Conservation (phyloP, 1,284 basidiomycete genomes). For the Malassezia cuniculi region DNA sequence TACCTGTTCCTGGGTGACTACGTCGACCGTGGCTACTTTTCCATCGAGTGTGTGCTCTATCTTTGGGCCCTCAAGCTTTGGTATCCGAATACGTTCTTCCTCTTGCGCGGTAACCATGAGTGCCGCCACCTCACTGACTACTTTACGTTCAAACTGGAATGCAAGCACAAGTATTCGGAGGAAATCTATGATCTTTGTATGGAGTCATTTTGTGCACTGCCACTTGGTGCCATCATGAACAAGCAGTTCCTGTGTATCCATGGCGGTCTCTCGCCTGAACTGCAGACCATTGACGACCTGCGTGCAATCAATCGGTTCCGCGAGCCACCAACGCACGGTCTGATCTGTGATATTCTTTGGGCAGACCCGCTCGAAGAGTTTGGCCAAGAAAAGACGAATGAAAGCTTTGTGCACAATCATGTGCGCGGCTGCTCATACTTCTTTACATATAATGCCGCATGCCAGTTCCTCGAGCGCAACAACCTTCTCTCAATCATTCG, state of each 20-base stretch:
- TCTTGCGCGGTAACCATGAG: conserved; percentile 45
- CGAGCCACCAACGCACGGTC: conserved; percentile 79
- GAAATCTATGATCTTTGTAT: conserved; percentile 45
- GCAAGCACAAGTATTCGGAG: conserved; percentile 45
- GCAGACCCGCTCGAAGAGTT: conserved; percentile 88
- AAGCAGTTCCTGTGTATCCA: conserved; percentile 94
- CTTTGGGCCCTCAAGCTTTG: conserved; percentile 44
- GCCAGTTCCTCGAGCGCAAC: conserved; percentile 83
- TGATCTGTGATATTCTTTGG: conserved; percentile 94
- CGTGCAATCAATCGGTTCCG: conserved; percentile 79
- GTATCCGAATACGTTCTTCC: conserved; percentile 43
- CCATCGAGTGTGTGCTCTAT: conserved; percentile 44
- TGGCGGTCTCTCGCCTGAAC: conserved; percentile 76
- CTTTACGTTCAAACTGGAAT: conserved; percentile 45
- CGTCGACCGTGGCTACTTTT: conserved; percentile 44
- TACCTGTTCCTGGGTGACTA: conserved; percentile 45
- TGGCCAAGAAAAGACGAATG: conserved; percentile 71
- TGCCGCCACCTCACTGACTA: conserved; percentile 45
- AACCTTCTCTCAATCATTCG: conserved; percentile 86
- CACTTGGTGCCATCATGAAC: conserved; percentile 87
- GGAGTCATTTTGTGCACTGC: conserved; percentile 79
- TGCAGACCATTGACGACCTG: conserved; percentile 80
- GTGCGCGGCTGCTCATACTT: conserved; percentile 91
- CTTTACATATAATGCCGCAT: conserved; percentile 84
- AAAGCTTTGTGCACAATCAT: conserved; percentile 80